Percentiles rank a stretch among this genome's conserved stretches.
These are phyloP conservation scores for Ilyonectria sp. DNA, from an alignment of 2,329 filamentous ascomycete species.

Conservation along the genomic window DNA sequence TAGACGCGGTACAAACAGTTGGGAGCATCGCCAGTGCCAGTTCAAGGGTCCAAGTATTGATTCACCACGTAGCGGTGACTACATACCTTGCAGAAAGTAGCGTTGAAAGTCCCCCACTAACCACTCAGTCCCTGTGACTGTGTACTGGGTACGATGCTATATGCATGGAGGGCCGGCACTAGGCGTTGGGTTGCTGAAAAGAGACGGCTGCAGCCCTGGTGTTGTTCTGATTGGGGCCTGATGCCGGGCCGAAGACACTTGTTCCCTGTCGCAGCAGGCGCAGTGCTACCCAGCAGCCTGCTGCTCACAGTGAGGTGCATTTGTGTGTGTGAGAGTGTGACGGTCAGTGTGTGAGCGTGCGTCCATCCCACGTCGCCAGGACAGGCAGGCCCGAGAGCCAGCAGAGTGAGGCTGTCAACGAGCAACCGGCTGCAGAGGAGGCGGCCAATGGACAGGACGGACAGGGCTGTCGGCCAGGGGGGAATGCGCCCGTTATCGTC, in stretches of 20 bases:
- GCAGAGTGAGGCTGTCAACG: conserved; percentile 45
- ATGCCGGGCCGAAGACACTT: conserved; percentile 34
- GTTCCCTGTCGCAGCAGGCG: conserved; percentile 36
- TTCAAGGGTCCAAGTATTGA: conserved; percentile 4
- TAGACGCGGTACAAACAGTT: conserved; percentile 12
- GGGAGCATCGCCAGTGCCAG: conserved; percentile 4
- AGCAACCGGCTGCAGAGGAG: conserved; percentile 38
- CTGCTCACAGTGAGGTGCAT: conserved; percentile 38
- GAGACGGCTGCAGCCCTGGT: conserved; percentile 44
- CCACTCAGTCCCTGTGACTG: neutral
- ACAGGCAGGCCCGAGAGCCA: conserved; percentile 35
- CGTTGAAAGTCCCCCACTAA: conserved; percentile 21
- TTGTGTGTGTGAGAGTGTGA: conserved; percentile 26
- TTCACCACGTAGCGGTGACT: neutral
- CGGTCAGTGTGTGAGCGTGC: conserved; percentile 17
- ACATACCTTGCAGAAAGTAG: conserved; percentile 16
- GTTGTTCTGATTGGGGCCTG: conserved; percentile 33
- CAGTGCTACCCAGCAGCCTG: conserved; percentile 43
- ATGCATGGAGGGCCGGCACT: conserved; percentile 33
- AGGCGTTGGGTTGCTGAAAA: conserved; percentile 41
- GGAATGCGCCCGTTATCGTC: conserved; percentile 43
- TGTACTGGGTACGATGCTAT: neutral
- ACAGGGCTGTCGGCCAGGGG: conserved; percentile 18
- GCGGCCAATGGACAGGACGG: conserved; percentile 41
- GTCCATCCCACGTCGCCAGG: conserved; percentile 7